phyloP scores from a whole-genome alignment of 1,284 basidiomycete genomes.

The Moesziomyces parantarcticus region DNA sequence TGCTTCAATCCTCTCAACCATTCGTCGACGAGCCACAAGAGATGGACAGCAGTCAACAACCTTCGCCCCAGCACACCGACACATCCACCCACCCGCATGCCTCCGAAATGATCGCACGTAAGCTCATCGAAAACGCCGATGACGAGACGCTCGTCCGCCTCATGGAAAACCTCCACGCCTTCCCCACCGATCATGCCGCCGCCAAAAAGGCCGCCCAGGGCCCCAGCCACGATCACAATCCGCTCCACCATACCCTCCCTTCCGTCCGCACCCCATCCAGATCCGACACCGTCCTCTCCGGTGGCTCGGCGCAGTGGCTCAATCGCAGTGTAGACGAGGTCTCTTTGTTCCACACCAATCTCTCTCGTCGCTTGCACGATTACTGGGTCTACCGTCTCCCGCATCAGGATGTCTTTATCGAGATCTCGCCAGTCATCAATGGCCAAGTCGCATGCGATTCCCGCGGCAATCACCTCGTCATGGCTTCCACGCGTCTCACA shows the following conservation, averaged over 20 bases:
- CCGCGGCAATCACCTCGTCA: slow-evolving; percentile 20
- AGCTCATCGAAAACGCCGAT: slow-evolving; percentile 42
- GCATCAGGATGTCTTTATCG: slow-evolving; percentile 45
- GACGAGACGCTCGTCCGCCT: slow-evolving; percentile 48
- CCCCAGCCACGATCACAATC: neutral
- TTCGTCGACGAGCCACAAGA: slow-evolving; percentile 40
- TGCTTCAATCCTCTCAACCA: slow-evolving; percentile 20
- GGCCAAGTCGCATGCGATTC: slow-evolving; percentile 23
- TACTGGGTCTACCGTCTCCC: slow-evolving; percentile 60
- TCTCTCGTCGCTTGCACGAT: slow-evolving; percentile 43
- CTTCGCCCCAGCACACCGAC: neutral
- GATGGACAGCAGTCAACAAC: slow-evolving; percentile 5
- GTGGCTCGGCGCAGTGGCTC: slow-evolving; percentile 50
- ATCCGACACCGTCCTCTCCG: slow-evolving; percentile 28
- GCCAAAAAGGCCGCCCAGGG: slow-evolving; percentile 20
- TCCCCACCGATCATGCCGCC: slow-evolving; percentile 48
- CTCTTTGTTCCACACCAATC: slow-evolving; percentile 44
- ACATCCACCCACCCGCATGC: slow-evolving; percentile 6
- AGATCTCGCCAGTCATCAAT: slow-evolving; percentile 47
- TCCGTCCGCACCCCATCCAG: slow-evolving; percentile 16
- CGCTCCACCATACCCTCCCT: neutral
- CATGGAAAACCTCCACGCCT: slow-evolving; percentile 47
- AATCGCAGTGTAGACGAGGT: slow-evolving; percentile 51
- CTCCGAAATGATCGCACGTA: slow-evolving; percentile 38
- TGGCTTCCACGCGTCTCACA: slow-evolving; percentile 43